Base-by-base conservation (phyloP, 2,329 filamentous ascomycete genomes). In the Aspergillus spinulosporus region DNA sequence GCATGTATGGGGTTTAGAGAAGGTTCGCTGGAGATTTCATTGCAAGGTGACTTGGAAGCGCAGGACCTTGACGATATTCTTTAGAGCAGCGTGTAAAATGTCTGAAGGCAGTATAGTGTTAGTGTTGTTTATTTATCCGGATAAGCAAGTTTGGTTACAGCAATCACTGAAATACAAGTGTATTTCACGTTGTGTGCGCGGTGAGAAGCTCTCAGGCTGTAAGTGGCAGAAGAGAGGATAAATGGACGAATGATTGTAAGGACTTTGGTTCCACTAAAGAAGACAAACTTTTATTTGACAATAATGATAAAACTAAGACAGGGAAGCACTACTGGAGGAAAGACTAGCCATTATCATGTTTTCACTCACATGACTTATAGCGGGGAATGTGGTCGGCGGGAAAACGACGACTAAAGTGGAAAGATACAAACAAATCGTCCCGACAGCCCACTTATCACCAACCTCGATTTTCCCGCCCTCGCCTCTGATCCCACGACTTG, bases 361-460 rank as follows among this genome's bases (percentile, higher is more conserved):
- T 21, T 21, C 21, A 21, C 21, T 21, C 21, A 21, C 21, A 21
- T 21, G 34, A 37, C 9, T 12, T 12, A 37, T 12, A 11, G 34
- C 34, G 6, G 34, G 5, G 15, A 21, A 5, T 9, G 9, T 39
- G 44, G 49, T 53, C 49, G 49, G 45, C 37, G 36, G 49, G 46
- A 58, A 52, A 46, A 52, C 28, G 36, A 55, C 15, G 34, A 63
- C 64, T 43, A 69, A 67, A 52, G 49, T 3, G 65, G 68, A 49
- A 70, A 70, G 64, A 68, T 64, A 62, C 62, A 68, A 67, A 68
- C 65, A 66, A 66, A 66, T 46, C 49, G 21, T 48, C 49, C 29
- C 21, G 3, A 9, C 3, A 15, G 9, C 36, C 46, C 49, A 32
- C 57, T 43, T 39, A 42, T 21, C 54, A 44, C 50, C 58, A 49